Percentiles rank a stretch among this genome's conserved stretches.
Conservation (phyloP, 805 yeast genomes). For the Ogataea nonfermentans region DNA sequence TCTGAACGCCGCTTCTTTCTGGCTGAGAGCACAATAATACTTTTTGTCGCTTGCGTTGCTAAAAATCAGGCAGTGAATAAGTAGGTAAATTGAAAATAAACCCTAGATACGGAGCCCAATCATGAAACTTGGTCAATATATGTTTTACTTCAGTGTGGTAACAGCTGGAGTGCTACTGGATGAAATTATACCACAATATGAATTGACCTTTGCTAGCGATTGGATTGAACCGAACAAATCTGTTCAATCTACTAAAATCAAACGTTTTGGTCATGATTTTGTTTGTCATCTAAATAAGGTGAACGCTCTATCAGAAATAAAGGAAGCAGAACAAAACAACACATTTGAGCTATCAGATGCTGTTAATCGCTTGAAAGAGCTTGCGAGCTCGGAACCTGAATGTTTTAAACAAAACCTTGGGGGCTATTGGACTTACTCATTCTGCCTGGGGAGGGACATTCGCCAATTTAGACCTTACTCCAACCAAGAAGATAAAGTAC, state of each 20-base stretch:
- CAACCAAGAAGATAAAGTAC: no score
- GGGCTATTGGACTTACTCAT: conserved; percentile 19
- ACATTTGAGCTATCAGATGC: neutral
- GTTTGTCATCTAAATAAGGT: neutral
- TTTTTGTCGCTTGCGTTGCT: no score
- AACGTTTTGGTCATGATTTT: neutral
- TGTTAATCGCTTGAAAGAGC: neutral
- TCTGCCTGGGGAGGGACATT: conserved; percentile 3
- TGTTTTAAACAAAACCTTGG: conserved; percentile 5
- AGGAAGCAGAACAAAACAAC: no score
- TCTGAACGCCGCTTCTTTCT: no score
- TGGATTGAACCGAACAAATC: neutral
- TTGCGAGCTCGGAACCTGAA: no score
- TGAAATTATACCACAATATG: conserved; percentile 4
- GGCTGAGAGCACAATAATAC: no score
- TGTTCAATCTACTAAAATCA: neutral
- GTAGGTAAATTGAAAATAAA: no score
- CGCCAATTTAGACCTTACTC: conserved; percentile 2
- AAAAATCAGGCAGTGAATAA: no score
- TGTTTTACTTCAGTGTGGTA: no score
- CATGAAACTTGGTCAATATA: no score
- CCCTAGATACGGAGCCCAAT: no score
- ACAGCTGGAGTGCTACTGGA: conserved; percentile 1
- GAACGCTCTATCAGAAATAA: neutral
- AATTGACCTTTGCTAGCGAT: neutral